Evolutionary conservation across 1,284 basidiomycete species (phyloP).

Genomic region (Irpex sp.): DNA sequence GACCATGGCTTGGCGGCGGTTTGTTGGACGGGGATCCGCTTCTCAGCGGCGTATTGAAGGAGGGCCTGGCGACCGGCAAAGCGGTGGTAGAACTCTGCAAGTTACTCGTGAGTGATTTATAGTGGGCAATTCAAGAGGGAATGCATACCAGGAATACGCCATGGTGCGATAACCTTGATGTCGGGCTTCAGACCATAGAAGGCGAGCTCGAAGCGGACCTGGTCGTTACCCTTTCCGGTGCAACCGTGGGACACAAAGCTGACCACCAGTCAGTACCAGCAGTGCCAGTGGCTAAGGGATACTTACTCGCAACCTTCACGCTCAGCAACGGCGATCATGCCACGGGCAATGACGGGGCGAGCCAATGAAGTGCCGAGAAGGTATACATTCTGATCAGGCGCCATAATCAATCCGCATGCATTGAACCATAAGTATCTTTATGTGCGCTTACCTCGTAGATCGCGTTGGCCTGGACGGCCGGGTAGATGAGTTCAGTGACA

Average conservation of each 20-base stretch:
- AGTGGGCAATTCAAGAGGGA: neutral
- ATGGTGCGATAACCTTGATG: slow-evolving; percentile 98
- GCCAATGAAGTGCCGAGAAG: slow-evolving; percentile 97
- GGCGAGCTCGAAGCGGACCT: slow-evolving; percentile 98
- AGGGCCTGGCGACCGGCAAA: slow-evolving; percentile 95
- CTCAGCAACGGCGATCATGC: slow-evolving; percentile 95
- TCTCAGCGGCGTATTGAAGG: slow-evolving; percentile 86
- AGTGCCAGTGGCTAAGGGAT: neutral
- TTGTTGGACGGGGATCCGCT: slow-evolving; percentile 92
- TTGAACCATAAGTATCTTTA: neutral
- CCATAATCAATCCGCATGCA: slow-evolving; percentile 1
- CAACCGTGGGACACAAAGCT: slow-evolving; percentile 98
- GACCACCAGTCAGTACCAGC: neutral
- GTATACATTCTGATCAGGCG: slow-evolving; percentile 76
- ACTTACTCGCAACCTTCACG: slow-evolving; percentile 90
- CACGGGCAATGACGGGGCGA: slow-evolving; percentile 97
- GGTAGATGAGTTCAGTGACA: slow-evolving; percentile 95
- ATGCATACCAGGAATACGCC: slow-evolving; percentile 84
- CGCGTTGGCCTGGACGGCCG: slow-evolving; percentile 96
- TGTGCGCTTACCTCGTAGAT: slow-evolving; percentile 86
- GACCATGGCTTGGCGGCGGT: slow-evolving; percentile 99
- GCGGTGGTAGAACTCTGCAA: slow-evolving; percentile 92
- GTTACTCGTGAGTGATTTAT: neutral
- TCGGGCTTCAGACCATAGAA: slow-evolving; percentile 98
- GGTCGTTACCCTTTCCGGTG: slow-evolving; percentile 99